Evolutionary conservation across 2,329 filamentous ascomycete species (phyloP).

Genomic region (Geosmithia flava): DNA sequence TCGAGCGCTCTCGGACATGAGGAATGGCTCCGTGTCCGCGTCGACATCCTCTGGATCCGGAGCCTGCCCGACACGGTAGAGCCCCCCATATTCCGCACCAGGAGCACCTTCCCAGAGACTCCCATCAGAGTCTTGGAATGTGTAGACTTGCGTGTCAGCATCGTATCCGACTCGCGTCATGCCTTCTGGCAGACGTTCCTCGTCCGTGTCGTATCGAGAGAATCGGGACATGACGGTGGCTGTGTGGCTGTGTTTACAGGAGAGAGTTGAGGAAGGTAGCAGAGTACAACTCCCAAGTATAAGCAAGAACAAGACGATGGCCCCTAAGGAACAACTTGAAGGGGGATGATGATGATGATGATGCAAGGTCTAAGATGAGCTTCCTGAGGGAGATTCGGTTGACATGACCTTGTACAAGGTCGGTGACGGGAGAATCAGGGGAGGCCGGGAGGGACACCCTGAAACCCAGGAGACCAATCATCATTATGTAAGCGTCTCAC

Average conservation of each 20-base stretch:
- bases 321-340: background rate
- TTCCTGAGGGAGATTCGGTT: background rate
- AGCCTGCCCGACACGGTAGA: slow-evolving; percentile 24
- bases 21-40: slow-evolving; percentile 17
- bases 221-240: slow-evolving; percentile 24
- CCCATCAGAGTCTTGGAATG: slow-evolving; percentile 35
- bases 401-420: background rate
- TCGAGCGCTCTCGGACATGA: slow-evolving; percentile 7
- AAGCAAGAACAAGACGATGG: background rate
- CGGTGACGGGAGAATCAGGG: background rate
- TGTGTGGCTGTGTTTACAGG: background rate
- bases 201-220: slow-evolving; percentile 31
- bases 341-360: background rate
- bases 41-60: slow-evolving; percentile 6
- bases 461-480: background rate
- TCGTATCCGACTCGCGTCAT: slow-evolving; percentile 44
- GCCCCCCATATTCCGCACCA: slow-evolving; percentile 34
- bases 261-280: background rate
- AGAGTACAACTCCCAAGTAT: background rate
- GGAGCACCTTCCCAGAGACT: slow-evolving; percentile 36
- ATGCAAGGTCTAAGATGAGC: background rate
- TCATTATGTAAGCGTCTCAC: background rate
- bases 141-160: slow-evolving; percentile 39
- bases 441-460: background rate
- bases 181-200: slow-evolving; percentile 39